A percentile compares a stretch with the other conserved stretches of the same genome.
Evolutionary conservation across 352 stramenopile species (phyloP).

Genomic region (Phytophthora tentaculata): DNA sequence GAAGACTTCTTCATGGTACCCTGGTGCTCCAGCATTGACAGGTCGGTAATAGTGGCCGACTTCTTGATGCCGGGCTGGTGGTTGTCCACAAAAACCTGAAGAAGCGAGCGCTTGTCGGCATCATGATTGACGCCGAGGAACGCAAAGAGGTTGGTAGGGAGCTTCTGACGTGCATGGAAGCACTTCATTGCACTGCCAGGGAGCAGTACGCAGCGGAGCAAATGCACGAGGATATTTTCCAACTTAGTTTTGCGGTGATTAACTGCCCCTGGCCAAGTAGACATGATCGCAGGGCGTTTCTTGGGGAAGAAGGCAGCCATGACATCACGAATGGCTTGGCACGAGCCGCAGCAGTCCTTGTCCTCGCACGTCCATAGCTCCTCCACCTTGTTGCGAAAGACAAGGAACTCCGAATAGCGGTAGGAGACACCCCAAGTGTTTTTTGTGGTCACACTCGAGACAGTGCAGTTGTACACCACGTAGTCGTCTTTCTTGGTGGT

Average conservation of each 20-base stretch:
- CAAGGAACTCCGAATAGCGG: constrained; percentile 70
- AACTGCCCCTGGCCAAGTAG: constrained; percentile 45
- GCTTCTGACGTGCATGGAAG: constrained; percentile 46
- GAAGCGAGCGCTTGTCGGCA: constrained; percentile 60
- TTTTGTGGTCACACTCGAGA: constrained; percentile 56
- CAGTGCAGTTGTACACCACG: constrained; percentile 57
- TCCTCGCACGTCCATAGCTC: constrained; percentile 61
- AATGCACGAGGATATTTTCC: constrained; percentile 65
- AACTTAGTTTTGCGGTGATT: constrained; percentile 61
- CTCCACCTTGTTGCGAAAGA: constrained; percentile 61
- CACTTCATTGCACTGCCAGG: constrained; percentile 81
- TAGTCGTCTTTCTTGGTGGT: constrained; percentile 53
- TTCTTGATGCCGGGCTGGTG: constrained; percentile 45
- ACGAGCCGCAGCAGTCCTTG: constrained; percentile 66
- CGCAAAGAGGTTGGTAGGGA: constrained; percentile 59
- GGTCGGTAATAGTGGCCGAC: constrained; percentile 27
- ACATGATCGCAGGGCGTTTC: constrained; percentile 52
- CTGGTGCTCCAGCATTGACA: constrained; percentile 37
- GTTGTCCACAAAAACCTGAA: constrained; percentile 76
- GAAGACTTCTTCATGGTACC: constrained; percentile 40
- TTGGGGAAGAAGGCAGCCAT: constrained; percentile 65
- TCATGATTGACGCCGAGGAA: constrained; percentile 66
- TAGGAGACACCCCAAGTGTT: constrained; percentile 61
- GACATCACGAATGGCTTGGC: constrained; percentile 74
- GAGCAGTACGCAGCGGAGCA: constrained; percentile 67